Evolutionary conservation across 2,329 filamentous ascomycete genomes (phyloP), one percentile per base, ranked within the genome.

Genomic region (Penicillium capsulatum): DNA sequence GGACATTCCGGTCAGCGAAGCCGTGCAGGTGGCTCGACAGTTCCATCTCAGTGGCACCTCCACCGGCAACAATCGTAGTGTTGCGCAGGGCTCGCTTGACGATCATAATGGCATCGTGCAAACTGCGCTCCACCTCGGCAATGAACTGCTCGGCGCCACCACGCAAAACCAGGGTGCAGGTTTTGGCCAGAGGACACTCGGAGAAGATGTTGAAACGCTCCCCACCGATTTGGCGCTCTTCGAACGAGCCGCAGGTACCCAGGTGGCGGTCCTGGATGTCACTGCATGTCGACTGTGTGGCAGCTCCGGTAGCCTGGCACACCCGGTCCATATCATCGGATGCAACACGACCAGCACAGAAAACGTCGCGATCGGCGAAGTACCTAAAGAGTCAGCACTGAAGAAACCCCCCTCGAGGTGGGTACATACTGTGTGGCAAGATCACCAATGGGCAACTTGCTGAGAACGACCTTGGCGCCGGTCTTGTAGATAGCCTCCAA

Each of bases 81-180:
- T 97, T 94, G 73, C 87, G 88, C 68, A 97, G 88, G 17, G 92
- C 88, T 47, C 94, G 89, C 80, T 97, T 97, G 63, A 98, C 92
- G 60, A 98, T 95, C 92, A 98, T 98, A 70, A 98, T 97, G 56
- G 92, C 92, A 61, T 98, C 92, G 75, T 98, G 92, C 53, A 98
- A 79, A 63, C 88, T 95, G 50, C 92, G 86, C 75, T 98, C 92
- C 2, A 96, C 92, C 68, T 98, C 92, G 42, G 92, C 92, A 58
- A 98, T 98, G 72, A 98, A 98, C 67, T 98, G 92, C 74, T 98
- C 92, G 24, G 92, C 92, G 51, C 92, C 92, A 60, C 92, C 92
- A 61, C 92, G 86, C 48, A 98, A 83, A 28, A 98, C 82, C 14
- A 98, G 75, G 7, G 92, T 98, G 76, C 92, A 98, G 1, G 92